Evolutionary conservation across 495 filamentous ascomycete genomes (phyloP), one percentile per base, ranked within the genome.

Genomic region (Penicillium ochrochloron): DNA sequence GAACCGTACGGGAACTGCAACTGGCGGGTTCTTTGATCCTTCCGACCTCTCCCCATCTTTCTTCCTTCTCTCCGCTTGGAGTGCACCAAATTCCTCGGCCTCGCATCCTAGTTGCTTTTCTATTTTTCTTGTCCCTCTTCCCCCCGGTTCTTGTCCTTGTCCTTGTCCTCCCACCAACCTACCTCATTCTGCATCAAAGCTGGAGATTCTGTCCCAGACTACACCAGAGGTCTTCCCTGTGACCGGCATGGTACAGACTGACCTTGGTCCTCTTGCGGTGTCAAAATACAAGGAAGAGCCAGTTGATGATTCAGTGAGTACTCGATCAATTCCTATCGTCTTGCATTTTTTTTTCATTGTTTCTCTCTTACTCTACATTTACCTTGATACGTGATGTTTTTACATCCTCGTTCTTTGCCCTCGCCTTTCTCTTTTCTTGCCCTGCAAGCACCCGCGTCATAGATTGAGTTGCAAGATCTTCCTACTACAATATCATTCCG

Each of bases 171-270:
- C 27, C 17, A 11, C 25, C 25, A 27, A 27, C 25, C 25, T 27
- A 27, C 12, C 12, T 10, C 35, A 37, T 42, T 54, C 58, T 51
- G 27, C 57, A 57, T 63, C 66, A 33, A 59, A 29, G 25, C 55
- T 29, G 54, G 52, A 52, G 50, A 66, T 69, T 67, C 66, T 41
- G 54, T 66, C 63, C 58, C 52, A 62, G 66, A 23, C 71, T 39
- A 51, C 57, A 39, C 60, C 52, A 23, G 60, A 72, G 74, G 71
- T 72, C 73, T 72, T 72, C 21, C 29, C 71, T 67, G 74, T 82
- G 77, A 79, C 78, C 71, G 76, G 76, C 69, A 80, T 82, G 77
- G 75, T 81, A 73, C 80, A 79, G 68, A 73, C 78, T 73, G 80
- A 80, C 72, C 76, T 80, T 51, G 75, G 67, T 71, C 74, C 75